phyloP scores from a whole-genome alignment of 2,329 filamentous ascomycete genomes.

The Emydomyces testavorans region DNA sequence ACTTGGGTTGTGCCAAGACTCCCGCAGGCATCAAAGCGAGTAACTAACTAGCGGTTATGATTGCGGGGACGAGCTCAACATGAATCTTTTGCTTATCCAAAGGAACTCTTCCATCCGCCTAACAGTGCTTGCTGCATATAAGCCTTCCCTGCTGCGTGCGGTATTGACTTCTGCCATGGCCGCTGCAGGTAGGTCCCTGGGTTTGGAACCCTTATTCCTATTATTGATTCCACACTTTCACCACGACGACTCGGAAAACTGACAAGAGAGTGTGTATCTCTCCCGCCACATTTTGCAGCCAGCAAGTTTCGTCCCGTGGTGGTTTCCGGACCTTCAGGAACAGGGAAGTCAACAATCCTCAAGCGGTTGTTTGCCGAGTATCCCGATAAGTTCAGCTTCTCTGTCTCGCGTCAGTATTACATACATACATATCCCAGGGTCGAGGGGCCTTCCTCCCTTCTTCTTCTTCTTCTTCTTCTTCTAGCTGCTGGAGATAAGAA shows the following conservation, averaged over 20 bases:
- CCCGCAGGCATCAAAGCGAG: no score
- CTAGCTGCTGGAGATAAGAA: background rate
- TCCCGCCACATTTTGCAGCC: constrained; percentile 14
- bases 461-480: constrained; percentile 16
- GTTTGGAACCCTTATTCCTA: background rate
- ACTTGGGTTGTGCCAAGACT: no score
- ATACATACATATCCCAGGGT: no score
- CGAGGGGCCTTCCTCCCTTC: constrained; percentile 10
- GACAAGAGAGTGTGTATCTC: background rate
- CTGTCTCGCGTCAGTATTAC: constrained; percentile 28
- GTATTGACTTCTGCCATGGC: constrained; percentile 5
- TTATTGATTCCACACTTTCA: background rate
- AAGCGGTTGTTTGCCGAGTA: constrained; percentile 33
- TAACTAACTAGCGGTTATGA: no score
- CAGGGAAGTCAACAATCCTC: constrained; percentile 35
- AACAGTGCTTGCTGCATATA: background rate
- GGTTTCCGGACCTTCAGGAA: constrained; percentile 33
- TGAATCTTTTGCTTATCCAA: background rate
- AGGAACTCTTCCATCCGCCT: background rate
- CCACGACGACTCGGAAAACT: background rate
- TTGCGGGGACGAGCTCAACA: no score
- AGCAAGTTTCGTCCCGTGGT: constrained; percentile 32
- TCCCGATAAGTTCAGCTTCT: constrained; percentile 36
- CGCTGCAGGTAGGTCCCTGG: constrained; percentile 2
- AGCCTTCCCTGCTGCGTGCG: background rate